Conservation (phyloP, 176 grass and related monocot species). For the Musa troglodytarum region DNA sequence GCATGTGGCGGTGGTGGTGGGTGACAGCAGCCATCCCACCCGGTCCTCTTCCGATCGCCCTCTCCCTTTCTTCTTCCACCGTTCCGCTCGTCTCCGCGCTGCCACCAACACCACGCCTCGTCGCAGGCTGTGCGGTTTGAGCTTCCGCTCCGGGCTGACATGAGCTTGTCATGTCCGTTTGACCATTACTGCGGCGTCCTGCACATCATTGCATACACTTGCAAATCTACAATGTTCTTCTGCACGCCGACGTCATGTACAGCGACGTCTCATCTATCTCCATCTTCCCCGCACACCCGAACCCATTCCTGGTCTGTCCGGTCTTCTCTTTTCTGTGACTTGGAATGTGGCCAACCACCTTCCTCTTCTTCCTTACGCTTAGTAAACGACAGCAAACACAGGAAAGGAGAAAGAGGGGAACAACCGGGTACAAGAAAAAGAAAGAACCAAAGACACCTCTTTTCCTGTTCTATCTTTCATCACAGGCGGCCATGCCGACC, state of each 20-base stretch:
- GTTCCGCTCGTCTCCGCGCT: background rate
- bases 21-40: background rate
- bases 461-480: background rate
- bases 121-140: background rate
- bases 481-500: background rate
- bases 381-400: background rate
- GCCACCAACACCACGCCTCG: background rate
- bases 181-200: background rate
- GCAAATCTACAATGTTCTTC: background rate
- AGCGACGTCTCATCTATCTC: background rate
- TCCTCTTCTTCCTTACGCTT: background rate
- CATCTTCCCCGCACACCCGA: no score
- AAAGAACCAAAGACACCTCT: background rate
- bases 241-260: background rate
- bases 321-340: background rate
- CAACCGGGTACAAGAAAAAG: background rate
- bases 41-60: background rate
- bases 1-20: background rate
- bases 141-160: background rate
- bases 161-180: background rate
- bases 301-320: background rate
- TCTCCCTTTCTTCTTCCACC: background rate
- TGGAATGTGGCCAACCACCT: background rate
- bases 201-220: background rate
- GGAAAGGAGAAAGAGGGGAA: background rate